Conservation (phyloP, 1,139 yeast species). For the Geotrichum bryndzae region DNA sequence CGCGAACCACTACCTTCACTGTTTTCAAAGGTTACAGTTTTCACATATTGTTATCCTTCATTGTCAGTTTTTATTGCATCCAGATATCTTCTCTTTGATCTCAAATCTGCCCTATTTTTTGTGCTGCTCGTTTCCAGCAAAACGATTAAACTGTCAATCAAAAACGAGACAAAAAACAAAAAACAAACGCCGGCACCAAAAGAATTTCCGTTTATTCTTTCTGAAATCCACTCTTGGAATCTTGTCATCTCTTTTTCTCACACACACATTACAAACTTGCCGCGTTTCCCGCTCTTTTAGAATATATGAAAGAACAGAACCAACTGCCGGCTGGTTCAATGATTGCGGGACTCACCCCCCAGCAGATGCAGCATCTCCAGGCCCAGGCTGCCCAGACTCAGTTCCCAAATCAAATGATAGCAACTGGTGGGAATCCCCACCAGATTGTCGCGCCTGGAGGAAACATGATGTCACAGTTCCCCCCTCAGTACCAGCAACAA, state of each 20-base stretch:
- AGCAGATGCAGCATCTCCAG: conserved; percentile 5
- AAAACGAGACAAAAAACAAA: background rate
- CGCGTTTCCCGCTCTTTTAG: background rate
- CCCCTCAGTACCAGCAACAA: conserved; percentile 6
- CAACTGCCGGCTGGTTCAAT: conserved; percentile 1
- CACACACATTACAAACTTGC: background rate
- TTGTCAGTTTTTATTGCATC: background rate
- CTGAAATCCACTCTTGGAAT: background rate
- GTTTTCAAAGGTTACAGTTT: too few species aligned
- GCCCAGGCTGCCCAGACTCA: conserved; percentile 5
- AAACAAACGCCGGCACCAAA: background rate
- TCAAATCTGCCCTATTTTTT: background rate
- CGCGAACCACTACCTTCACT: background rate
- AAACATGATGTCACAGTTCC: conserved; percentile 1
- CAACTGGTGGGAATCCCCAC: background rate
- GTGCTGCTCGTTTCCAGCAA: background rate
- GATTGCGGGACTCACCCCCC: conserved; percentile 9
- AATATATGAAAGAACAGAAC: background rate
- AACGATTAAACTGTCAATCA: background rate
- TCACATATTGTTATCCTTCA: background rate
- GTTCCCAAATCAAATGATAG: conserved; percentile 2
- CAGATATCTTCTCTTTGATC: background rate
- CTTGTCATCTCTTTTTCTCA: background rate
- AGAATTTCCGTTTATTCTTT: background rate
- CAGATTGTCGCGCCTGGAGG: conserved; percentile 9